Evolutionary conservation across 2,329 filamentous ascomycete genomes (phyloP), one percentile per base, ranked within the genome.

Genomic region (Monilinia aucupariae): DNA sequence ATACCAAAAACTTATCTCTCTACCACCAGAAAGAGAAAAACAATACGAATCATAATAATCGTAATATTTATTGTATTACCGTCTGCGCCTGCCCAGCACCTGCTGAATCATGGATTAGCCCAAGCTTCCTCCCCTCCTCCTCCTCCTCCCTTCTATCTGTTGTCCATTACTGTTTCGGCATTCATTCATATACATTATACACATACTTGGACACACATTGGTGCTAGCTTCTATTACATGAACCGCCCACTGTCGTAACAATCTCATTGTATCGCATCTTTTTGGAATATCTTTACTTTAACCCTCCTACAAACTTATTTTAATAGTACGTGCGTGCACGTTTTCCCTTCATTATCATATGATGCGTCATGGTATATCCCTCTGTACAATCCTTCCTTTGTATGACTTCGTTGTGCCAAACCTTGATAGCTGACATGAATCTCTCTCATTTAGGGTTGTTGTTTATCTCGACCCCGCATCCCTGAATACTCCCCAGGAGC

Each of bases 401-500:
- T 22, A 22, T 43, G 39, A 45, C 12, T 55, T 12, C 22, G 27
- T 34, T 56, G 53, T 20, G 2, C 41, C 53, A 34, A 32, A 32
- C 13, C 12, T 45, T 0, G 20, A 47, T 4, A 32, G 7, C 54
- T 58, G 30, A 58, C 41, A 13, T 20, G 1, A 58, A 34, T 34
- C 25, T 54, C 25, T 54, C 15, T 15, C 17, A 84, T 10, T 30
- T n/a, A 85, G 83, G 83, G 83, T 70, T 86, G 83, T 75, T 85
- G 83, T 72, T 77, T 84, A 71, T 85, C 78, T 32, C 80, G 79
- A 64, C 78, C 80, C 13, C 82, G 81, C 72, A 82, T 81, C 56
- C 81, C 82, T 27, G 84, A 83, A 65, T 78, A 80, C 10, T 79
- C 79, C 55, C 77, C 75, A 34, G 54, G 54, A 48, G 54, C 41